Base-by-base conservation (phyloP, 441 rosid genomes). In the Mallotus repandus region DNA sequence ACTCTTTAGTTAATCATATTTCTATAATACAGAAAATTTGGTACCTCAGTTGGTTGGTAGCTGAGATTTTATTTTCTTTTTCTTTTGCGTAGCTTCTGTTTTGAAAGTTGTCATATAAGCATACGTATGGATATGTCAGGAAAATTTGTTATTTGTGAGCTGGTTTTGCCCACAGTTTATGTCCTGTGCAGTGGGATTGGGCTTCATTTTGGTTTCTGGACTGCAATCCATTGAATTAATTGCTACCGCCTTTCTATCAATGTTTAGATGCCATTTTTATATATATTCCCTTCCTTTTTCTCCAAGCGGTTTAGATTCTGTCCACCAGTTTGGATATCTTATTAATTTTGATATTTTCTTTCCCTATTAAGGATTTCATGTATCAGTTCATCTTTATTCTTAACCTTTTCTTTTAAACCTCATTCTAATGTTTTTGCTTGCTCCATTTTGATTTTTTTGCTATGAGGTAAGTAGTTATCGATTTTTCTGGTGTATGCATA, bases 251-350 rank as follows among this genome's bases (percentile, higher is more conserved):
- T 71, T 66, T 35, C 53, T 62, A 38, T 66, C 48, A 59, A 69
- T 61, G 45, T 62, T 61, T 29, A 38, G 65, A 16, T 74, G 32
- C 66, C 48, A 19, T 61, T 66, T 60, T 43, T 60, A 4, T 63
- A 32, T 52, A 58, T 35, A 21, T 59, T 41, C 46, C 14, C 59
- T 32, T 13, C 52, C 32, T 29, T 65, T 29, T 55, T 29, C 32
- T 19, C 7, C 67, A 35, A 25, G 55, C 52, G 53, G 71, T 62
- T 57, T 52, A 19, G 77, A 79, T 72, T 64, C 65, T 61, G 18
- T 71, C 11, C 9, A 19, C 5, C 9, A 9, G 50, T 55, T 15
- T 29, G 3, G 3, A 29, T 29, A 1, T 29, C 32, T 29, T 2
- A 29, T 29, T 29, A 29, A 29, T 29, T 29, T 29, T 29, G 2